Base-by-base conservation (phyloP, 2,329 filamentous ascomycete genomes). In the Mycosphaerella sp. region DNA sequence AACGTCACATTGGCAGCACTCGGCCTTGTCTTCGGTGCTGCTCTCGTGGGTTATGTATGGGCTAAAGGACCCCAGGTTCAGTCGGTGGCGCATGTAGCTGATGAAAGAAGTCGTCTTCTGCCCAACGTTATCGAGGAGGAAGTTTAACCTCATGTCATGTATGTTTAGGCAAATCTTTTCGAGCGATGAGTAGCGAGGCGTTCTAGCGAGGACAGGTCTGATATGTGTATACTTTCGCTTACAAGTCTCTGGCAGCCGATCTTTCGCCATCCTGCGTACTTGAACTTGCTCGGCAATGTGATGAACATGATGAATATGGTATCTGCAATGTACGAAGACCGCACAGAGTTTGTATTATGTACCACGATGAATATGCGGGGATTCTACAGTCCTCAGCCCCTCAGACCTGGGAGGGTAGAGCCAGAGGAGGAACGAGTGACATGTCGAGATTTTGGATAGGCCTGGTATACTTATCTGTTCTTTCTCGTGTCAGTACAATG, bases 21-120 rank as follows among this genome's bases (percentile, higher is more conserved):
- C 0, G 86, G 83, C 0, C 66, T 86, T 10, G 63, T 79, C 0
- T 75, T 91, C 5, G 89, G 89, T 0, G 54, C 75, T 2, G 71
- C 71, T 2, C 72, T 95, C n/a, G 82, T 91, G 8, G 67, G 64
- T 0, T 95, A 79, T 66, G 87, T 94, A 1, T 55, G 53, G 50
- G 41, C 56, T 4, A 58, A 64, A 30, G 57, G 55, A 7, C 53
- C 51, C 3, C 50, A 55, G 17, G 47, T 55, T 17, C 48, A 51
- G 9, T 41, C 42, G 39, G 37, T 52, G 43, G 36, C 52, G 25
- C 45, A 44, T 21, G 48, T 46, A 34, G 41, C 54, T n/a, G 45
- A 50, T 13, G 53, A 58, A 27, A 52, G 44, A 30, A 58, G 52
- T 34, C 44, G 48, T 4, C 42, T 59, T 41, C 42, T 59, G 25